Evolutionary conservation across 1,139 yeast species (phyloP).

Genomic region (Debaryomycetaceae sp.): DNA sequence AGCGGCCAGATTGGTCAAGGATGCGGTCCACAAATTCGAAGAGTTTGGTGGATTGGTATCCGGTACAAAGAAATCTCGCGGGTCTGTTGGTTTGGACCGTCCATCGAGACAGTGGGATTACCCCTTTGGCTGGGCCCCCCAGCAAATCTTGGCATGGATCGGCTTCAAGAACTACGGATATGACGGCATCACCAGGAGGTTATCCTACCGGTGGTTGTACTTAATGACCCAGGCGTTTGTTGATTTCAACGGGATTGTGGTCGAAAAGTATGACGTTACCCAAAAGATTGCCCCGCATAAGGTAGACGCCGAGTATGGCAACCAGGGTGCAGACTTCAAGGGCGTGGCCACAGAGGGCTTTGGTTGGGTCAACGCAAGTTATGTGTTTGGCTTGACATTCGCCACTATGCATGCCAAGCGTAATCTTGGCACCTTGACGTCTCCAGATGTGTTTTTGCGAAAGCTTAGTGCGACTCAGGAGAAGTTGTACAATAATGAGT

Average conservation of each 20-base stretch:
- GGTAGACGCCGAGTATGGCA: slow-evolving; percentile 96
- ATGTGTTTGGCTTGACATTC: slow-evolving; percentile 66
- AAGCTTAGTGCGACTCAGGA: slow-evolving; percentile 46
- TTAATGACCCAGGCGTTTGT: slow-evolving; percentile 91
- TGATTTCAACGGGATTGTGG: slow-evolving; percentile 92
- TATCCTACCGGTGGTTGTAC: slow-evolving; percentile 83
- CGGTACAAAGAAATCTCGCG: slow-evolving; percentile 76
- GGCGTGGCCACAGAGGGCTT: slow-evolving; percentile 96
- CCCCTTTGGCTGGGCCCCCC: slow-evolving; percentile 99
- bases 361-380: slow-evolving; percentile 96
- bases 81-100: slow-evolving; percentile 60
- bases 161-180: slow-evolving; percentile 78
- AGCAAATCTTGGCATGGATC: slow-evolving; percentile 91
- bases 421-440: slow-evolving; percentile 78
- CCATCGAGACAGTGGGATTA: slow-evolving; percentile 98
- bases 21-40: slow-evolving; percentile 70
- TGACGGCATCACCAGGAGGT: slow-evolving; percentile 58
- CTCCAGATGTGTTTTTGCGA: slow-evolving; percentile 67
- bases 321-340: slow-evolving; percentile 88
- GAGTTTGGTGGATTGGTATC: slow-evolving; percentile 86
- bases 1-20: slow-evolving; percentile 58
- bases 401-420: slow-evolving; percentile 67
- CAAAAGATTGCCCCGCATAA: slow-evolving; percentile 80
- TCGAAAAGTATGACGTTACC: slow-evolving; percentile 91
- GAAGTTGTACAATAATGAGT: slow-evolving; percentile 19